Base-by-base conservation (phyloP, 805 yeast species). In the Geotrichum ghanense region DNA sequence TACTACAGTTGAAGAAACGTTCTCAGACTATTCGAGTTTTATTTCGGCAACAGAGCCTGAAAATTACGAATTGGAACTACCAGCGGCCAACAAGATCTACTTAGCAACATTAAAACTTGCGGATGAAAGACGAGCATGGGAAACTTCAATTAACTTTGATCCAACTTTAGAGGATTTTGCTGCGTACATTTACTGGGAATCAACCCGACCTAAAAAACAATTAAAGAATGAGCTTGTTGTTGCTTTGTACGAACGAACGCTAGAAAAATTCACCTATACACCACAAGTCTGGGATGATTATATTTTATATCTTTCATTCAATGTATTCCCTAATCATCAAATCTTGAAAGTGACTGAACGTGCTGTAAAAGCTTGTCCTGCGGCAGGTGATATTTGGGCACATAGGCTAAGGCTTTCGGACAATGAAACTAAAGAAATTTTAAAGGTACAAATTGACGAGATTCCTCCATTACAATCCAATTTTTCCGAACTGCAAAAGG, bases 261-360 rank as follows among this genome's bases (percentile, higher is more conserved):
- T 59, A 9, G 14, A 12, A 10, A 7, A 24, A 3, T 41, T 50
- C 22, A 53, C 51, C 1, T 31, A 48, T 6, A 44, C 42, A 3
- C 42, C 58, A 1, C 52, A 51, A 5, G 45, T 61, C 3, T 61
- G 65, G 65, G 56, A 54, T 22, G 56, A 52, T 25, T 61, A 60
- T 49, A 43, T 57, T 7, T 41, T 56, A 10, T 60, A 47, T 41
- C 34, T 57, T 5, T 52, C 46, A 17, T 60, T 53, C 2, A 45
- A 46, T 17, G 42, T 42, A 14, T 44, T 22, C 16, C 21, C 51
- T 6, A 26, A 22, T 22, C 19, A 44, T 3, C 19, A 20, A 3
- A 37, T 50, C 7, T 44, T 47, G 5, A 37, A 45, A 4, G 53
- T 55, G 9, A 35, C 47, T 6, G 40, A 43, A 16, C 45, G 63